phyloP scores from a whole-genome alignment of 129 eudicot species.

The Centaurea solstitialis region DNA sequence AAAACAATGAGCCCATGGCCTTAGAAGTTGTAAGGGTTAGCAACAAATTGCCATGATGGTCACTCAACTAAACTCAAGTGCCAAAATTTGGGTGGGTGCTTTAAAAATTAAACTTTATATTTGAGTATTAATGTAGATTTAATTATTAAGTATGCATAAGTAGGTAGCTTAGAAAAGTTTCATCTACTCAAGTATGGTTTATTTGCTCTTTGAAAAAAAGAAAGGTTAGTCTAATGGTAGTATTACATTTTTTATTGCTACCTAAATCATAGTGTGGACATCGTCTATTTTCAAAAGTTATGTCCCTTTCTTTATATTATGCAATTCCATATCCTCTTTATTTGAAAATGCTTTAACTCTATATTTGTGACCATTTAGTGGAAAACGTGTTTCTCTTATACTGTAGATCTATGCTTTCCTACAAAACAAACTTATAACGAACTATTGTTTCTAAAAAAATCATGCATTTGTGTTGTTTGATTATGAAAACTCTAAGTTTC shows the following conservation, averaged over 20 bases:
- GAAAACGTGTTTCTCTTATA: neutral
- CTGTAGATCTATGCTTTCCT: neutral
- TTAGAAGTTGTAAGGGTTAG: neutral
- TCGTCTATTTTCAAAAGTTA: constrained; percentile 1
- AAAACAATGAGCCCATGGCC: neutral
- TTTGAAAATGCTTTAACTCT: neutral
- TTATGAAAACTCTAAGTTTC: neutral
- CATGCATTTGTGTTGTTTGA: neutral
- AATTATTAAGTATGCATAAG: neutral
- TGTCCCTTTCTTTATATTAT: constrained; percentile 18
- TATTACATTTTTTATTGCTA: neutral
- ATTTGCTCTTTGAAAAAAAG: neutral
- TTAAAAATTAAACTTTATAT: neutral
- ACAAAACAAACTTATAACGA: neutral
- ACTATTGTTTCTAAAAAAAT: too few species aligned
- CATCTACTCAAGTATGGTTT: neutral
- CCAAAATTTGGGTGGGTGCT: neutral
- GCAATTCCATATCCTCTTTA: neutral
- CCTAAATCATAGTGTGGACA: neutral
- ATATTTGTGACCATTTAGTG: neutral
- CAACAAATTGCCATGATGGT: neutral
- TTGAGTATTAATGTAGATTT: neutral
- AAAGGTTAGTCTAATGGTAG: neutral
- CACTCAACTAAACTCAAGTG: neutral
- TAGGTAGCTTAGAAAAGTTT: neutral